Conservation (phyloP, 2,329 filamentous ascomycete species). For the Macroventuria anomochaeta region DNA sequence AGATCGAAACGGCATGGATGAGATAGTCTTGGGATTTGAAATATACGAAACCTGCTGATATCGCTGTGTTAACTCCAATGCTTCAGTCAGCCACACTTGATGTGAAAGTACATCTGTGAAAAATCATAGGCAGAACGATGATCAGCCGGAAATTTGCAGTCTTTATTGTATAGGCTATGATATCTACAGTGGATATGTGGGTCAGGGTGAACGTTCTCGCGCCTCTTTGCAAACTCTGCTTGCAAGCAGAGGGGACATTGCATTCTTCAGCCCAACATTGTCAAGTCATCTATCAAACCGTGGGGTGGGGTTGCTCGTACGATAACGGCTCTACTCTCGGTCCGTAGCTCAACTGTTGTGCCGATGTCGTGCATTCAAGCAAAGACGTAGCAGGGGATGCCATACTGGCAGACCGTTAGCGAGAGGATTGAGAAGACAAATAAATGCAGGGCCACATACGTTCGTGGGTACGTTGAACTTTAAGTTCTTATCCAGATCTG, state of each 20-base stretch:
- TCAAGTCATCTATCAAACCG: neutral
- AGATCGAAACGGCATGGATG: neutral
- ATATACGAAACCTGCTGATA: neutral
- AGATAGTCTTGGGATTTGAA: neutral
- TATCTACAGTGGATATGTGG: neutral
- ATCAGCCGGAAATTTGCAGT: neutral
- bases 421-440: neutral
- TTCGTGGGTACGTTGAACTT: constrained; percentile 47
- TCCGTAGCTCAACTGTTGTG: constrained; percentile 2
- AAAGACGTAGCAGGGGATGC: constrained; percentile 47
- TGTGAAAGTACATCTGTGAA: neutral
- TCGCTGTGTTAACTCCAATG: neutral
- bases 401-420: constrained; percentile 38
- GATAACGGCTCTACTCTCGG: constrained; percentile 8
- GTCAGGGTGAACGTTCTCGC: neutral
- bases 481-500: constrained; percentile 44
- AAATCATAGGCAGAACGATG: neutral
- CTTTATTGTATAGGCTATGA: neutral
- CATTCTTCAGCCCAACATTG: neutral
- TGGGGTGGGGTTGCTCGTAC: neutral
- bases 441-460: constrained; percentile 27
- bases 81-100: constrained; percentile 4
- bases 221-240: neutral
- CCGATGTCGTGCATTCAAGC: constrained; percentile 27
- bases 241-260: neutral